Evolutionary conservation across 2,329 filamentous ascomycete genomes (phyloP), one percentile per base, ranked within the genome.

Genomic region (Hymenoscyphus scutula): DNA sequence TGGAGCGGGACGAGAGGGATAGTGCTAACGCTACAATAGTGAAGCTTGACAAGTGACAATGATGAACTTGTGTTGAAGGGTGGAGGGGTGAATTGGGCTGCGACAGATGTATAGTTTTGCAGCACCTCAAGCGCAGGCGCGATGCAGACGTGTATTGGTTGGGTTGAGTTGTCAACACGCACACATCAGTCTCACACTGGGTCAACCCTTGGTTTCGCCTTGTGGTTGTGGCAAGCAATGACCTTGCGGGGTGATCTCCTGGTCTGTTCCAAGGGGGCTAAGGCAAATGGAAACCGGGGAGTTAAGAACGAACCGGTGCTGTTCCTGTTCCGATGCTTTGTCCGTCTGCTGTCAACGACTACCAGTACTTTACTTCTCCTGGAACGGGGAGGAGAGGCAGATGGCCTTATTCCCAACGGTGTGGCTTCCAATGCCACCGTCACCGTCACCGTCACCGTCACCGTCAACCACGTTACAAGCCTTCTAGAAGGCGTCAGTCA

Each of bases 61-160:
- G 15, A n/a, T n/a, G n/a, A 29, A 25, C 17, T 53, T 53, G 19
- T 30, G 97, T 62, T 86, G 89, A 53, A 87, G 56, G 34, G 89
- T 69, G 95, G 95, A 89, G 11, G 88, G 96, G 8, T 34, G 34
- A 54, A 37, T 34, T 59, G 56, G 58, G 48, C 55, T 59, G 41
- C 37, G 51, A 29, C 45, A 51, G 55, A 53, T 60, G 58, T 56
- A 62, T 60, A 56, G 64, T 67, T 68, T 64, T 60, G 64, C 58
- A 38, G 58, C 54, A 63, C 30, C 62, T 58, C 56, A 38, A 66
- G 55, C 61, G 63, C 59, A 68, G 59, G 64, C 58, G 62, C 61
- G 62, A 63, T 61, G 56, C 62, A 56, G 53, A 57, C 62, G 59
- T 60, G 62, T 69, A 69, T 66, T 68, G 63, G 66, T 56, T 64